Percentiles rank a stretch among this genome's conserved stretches.
phyloP scores from a whole-genome alignment of 2,329 filamentous ascomycete species.

The Nigrospora oryzae region DNA sequence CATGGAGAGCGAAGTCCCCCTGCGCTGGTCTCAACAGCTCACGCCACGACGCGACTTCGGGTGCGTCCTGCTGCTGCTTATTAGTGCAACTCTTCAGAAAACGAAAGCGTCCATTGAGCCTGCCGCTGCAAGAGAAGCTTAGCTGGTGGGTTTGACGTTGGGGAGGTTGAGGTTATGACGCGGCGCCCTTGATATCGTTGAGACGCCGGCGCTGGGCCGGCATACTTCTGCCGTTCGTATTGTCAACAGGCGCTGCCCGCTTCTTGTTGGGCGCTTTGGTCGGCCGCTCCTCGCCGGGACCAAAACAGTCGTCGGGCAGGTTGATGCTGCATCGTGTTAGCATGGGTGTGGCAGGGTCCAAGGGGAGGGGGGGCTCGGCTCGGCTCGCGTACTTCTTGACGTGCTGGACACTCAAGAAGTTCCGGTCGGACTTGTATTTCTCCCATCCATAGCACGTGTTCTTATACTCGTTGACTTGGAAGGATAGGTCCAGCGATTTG shows the following conservation, averaged over 20 bases:
- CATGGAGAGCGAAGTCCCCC: no score
- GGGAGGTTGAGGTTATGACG: conserved; percentile 17
- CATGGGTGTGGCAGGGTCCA: conserved; percentile 3
- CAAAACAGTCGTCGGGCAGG: conserved; percentile 85
- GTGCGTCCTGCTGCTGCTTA: no score
- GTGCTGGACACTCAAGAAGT: conserved; percentile 73
- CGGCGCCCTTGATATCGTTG: conserved; percentile 36
- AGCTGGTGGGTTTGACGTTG: no score
- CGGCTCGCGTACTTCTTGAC: conserved; percentile 64
- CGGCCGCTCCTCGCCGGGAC: conserved; percentile 66
- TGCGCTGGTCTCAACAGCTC: no score
- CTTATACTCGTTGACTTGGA: conserved; percentile 81
- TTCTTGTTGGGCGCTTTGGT: conserved; percentile 41
- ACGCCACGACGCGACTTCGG: no score
- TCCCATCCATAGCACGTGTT: conserved; percentile 68
- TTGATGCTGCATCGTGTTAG: conserved; percentile 53
- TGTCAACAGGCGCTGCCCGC: conserved; percentile 18
- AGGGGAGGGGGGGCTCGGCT: not conserved
- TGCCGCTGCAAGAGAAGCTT: no score
- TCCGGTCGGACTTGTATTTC: conserved; percentile 65
- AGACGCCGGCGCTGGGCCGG: conserved; percentile 21
- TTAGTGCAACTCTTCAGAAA: no score
- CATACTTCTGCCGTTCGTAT: no score
- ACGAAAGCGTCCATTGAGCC: no score
- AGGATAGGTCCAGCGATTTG: conserved; percentile 69